A percentile compares a stretch with the other conserved stretches of the same genome.
Conservation (phyloP, 805 yeast species). For the Candida yuanshanica region DNA sequence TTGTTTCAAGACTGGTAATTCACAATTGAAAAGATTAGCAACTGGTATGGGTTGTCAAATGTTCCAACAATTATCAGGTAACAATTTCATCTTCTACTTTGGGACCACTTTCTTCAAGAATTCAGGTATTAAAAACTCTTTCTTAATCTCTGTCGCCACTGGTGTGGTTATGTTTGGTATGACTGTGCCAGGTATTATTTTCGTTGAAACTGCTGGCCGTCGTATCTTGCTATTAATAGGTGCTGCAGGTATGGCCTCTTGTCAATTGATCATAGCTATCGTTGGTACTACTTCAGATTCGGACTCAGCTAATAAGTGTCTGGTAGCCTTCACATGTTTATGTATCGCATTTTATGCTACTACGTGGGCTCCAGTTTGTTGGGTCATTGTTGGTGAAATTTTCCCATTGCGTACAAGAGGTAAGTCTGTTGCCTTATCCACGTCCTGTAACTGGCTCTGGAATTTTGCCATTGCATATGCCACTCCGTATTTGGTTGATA, state of each 20-base stretch:
- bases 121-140: constrained; percentile 42
- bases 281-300: constrained; percentile 27
- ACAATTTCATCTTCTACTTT: constrained; percentile 65
- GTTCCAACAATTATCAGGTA: constrained; percentile 66
- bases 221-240: constrained; percentile 55
- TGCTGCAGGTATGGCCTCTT: constrained; percentile 53
- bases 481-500: constrained; percentile 65
- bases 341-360: constrained; percentile 73
- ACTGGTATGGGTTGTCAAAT: constrained; percentile 37
- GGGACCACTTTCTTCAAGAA: constrained; percentile 55
- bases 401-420: constrained; percentile 72
- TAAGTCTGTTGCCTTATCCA: constrained; percentile 61
- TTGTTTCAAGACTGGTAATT: constrained; percentile 29
- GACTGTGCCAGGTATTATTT: constrained; percentile 48
- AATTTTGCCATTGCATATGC: constrained; percentile 69
- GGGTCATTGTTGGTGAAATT: constrained; percentile 57
- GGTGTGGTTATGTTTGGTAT: constrained; percentile 40
- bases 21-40: constrained; percentile 36
- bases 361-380: constrained; percentile 77
- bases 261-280: constrained; percentile 57
- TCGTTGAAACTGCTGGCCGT: constrained; percentile 59
- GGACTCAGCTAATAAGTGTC: constrained; percentile 35
- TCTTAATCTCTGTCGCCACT: constrained; percentile 36
- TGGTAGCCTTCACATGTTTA: constrained; percentile 46
- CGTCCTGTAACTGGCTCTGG: constrained; percentile 78